phyloP scores from a whole-genome alignment of 2,329 filamentous ascomycete genomes.

The Sporothrix luriei region DNA sequence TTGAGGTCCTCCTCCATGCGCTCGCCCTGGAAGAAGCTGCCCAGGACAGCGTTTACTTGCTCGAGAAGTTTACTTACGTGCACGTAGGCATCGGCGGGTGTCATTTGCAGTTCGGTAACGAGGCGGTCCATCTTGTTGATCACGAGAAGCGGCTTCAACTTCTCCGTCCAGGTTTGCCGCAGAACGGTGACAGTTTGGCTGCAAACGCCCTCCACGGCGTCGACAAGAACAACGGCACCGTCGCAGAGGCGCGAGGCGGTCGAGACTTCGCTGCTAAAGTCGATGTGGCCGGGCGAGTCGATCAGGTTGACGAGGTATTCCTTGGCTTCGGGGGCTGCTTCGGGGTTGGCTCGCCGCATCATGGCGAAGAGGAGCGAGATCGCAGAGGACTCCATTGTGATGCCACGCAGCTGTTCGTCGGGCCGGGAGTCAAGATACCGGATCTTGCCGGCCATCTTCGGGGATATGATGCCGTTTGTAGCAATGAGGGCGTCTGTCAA shows the following conservation, averaged over 20 bases:
- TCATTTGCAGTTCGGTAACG: conserved; percentile 93
- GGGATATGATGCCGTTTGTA: conserved; percentile 98
- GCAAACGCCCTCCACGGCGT: conserved; percentile 96
- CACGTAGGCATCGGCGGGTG: conserved; percentile 80
- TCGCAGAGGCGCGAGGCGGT: conserved; percentile 93
- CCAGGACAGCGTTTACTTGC: conserved; percentile 95
- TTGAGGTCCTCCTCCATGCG: conserved; percentile 97
- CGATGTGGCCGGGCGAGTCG: conserved; percentile 96
- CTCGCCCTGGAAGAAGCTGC: conserved; percentile 96
- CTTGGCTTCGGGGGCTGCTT: conserved; percentile 69
- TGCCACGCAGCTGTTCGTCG: conserved; percentile 92
- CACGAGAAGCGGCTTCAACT: conserved; percentile 88
- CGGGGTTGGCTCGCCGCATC: conserved; percentile 70
- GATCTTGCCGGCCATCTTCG: conserved; percentile 96
- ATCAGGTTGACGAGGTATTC: conserved; percentile 98
- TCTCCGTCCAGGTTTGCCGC: conserved; percentile 92
- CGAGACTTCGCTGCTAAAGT: conserved; percentile 97
- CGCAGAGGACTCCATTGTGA: conserved; percentile 99
- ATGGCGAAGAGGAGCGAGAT: conserved; percentile 97
- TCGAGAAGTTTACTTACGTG: conserved; percentile 89
- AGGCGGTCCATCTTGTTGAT: conserved; percentile 99
- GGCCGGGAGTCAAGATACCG: conserved; percentile 94
- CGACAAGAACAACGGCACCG: conserved; percentile 89
- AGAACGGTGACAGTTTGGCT: conserved; percentile 97
- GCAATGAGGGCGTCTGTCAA: conserved; percentile 94